Base-by-base conservation (phyloP, 495 filamentous ascomycete species). In the Aspergillus incahuasiensis region DNA sequence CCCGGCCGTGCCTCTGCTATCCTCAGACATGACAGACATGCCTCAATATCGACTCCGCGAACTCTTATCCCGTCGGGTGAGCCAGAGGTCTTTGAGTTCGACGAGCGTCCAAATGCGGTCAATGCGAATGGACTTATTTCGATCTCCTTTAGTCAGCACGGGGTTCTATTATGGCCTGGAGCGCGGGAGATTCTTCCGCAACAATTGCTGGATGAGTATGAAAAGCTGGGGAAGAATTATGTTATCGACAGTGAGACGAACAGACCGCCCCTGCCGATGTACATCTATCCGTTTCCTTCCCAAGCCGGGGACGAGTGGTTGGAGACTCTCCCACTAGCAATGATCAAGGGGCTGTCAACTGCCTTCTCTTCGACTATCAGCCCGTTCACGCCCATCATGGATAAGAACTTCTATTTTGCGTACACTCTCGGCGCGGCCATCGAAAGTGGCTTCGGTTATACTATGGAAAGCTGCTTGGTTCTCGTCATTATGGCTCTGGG, bases 61-160 rank as follows among this genome's bases (percentile, higher is more conserved):
- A 64, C 55, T 25, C 62, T 68, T 19, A 75, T 72, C 0, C 72
- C 73, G 0, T 63, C 58, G 9, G 52, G 61, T 19, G 63, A 62
- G 22, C 63, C 55, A 6, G 69, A 73, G 39, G 68, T 73, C 41
- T 70, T 73, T 52, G 71, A 74, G 19, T 65, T 66, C 30, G 71
- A 73, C 45, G 63, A 73, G 42, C 66, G 65, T 13, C 52, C 63
- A 13, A 55, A 67, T 22, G 58, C 61, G 1, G 57, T 63, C 5
- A 69, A 73, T 46, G 55, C 69, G 0, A 63, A 61, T 2, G 73
- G 72, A 20, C 67, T 68, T 7, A 56, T 74, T 8, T 71, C 74
- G 11, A 78, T 78, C 44, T 78, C 74, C 8, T 78, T 78, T 62
- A 78, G 74, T 48, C 74, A 78, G 46, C 74, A 78, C 49, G 74